Base-by-base conservation (phyloP, 768 basidiomycete genomes). In the Panellus pusillus region DNA sequence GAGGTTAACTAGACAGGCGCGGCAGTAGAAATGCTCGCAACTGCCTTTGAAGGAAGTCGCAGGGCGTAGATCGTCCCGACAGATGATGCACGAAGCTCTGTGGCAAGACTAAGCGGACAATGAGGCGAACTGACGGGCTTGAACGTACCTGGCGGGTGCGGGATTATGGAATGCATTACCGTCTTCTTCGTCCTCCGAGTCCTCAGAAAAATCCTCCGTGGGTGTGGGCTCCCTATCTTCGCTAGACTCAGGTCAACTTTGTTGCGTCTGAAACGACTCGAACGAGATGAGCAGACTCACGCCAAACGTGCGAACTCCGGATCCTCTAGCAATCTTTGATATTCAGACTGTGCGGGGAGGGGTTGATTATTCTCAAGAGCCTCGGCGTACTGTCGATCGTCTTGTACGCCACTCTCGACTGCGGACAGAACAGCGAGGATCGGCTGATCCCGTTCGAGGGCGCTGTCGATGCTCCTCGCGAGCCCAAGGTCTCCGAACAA, bases 11-110 rank as follows among this genome's bases (percentile, higher is more conserved):
- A 81, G 39, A 52, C 82, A 84, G n/a, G 48, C 63, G 15, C 56
- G 57, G 65, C 80, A 82, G 54, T 84, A 79, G 42, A 63, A 50
- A 57, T 84, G 79, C 0, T 62, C 58, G 61, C 82, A 83, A 2
- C 76, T 67, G 1, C 76, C 73, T 14, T 57, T 60, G n/a, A 79
- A 69, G 2, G 68, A 65, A 6, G 61, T 60, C 11, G 50, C 24
- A 4, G 50, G 28, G 15, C 48, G 27, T 6, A 72, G 45, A 11
- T 14, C 17, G n/a, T 81, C 80, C 11, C 65, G 58, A 55, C 79
- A 81, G 29, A 77, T 72, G 9, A 72, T 57, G 43, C 79, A 80
- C 40, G 69, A 63, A 3, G 66, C 63, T 2, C 71, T 73, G 36
- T 20, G 4, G 2, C 15, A 27, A 15, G 6, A 35, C 15, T 35